phyloP scores from a whole-genome alignment of 2,329 filamentous ascomycete genomes.

The Penicillium freii region DNA sequence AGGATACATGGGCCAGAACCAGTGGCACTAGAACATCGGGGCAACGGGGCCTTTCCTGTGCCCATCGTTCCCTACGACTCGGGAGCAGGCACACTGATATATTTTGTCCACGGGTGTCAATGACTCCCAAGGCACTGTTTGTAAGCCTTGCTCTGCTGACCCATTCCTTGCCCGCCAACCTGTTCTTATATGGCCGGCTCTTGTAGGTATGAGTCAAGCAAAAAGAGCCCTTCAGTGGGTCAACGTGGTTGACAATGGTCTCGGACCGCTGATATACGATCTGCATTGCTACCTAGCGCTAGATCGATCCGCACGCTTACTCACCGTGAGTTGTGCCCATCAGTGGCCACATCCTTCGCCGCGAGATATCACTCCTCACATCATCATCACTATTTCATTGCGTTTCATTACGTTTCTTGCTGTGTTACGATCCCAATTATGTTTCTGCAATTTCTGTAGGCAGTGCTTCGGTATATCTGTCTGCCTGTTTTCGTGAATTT shows the following conservation, averaged over 20 bases:
- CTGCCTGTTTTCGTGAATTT: conserved; percentile 7
- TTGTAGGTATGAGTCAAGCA: conserved; percentile 2
- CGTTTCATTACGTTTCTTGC: conserved; percentile 16
- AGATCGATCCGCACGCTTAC: conserved; percentile 9
- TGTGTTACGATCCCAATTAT: conserved; percentile 13
- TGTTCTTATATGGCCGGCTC: background rate
- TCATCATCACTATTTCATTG: conserved; percentile 8
- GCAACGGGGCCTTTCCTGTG: background rate
- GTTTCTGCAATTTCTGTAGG: conserved; percentile 13
- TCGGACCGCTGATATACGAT: conserved; percentile 10
- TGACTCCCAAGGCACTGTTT: background rate
- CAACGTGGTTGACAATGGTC: conserved; percentile 3
- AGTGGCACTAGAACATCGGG: conserved; percentile 59
- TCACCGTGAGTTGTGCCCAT: conserved; percentile 6
- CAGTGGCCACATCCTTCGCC: conserved; percentile 3
- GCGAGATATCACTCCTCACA: conserved; percentile 1
- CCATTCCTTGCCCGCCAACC: conserved; percentile 2
- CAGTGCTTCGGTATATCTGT: conserved; percentile 9
- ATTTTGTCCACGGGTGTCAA: conserved; percentile 1
- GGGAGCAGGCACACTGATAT: conserved; percentile 1
- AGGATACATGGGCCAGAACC: conserved; percentile 74
- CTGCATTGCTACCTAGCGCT: conserved; percentile 4
- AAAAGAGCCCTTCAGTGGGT: background rate
- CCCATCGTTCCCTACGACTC: background rate
- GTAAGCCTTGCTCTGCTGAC: background rate